Conservation (phyloP, 2,329 filamentous ascomycete species). For the Shiraia sp. region DNA sequence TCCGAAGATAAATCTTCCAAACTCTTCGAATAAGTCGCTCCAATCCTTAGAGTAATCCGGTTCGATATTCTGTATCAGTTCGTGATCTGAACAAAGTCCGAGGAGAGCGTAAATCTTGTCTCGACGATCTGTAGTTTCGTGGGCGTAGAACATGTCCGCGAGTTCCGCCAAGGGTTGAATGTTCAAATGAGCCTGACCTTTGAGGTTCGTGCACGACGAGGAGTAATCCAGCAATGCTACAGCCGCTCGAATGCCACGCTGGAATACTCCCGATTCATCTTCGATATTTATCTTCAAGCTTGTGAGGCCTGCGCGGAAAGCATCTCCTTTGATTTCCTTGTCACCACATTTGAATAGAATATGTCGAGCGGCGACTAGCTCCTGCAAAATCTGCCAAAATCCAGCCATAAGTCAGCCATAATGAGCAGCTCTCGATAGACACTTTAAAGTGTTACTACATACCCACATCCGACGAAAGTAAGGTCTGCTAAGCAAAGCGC, state of each 20-base stretch:
- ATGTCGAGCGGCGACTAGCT: not conserved
- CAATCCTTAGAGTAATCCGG: conserved; percentile 8
- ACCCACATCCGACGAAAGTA: not conserved
- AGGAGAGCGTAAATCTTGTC: conserved; percentile 13
- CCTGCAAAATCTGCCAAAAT: not conserved
- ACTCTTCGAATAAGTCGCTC: not conserved
- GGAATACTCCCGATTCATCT: not conserved
- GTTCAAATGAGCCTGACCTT: not conserved
- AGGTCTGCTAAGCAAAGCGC: not conserved
- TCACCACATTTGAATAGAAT: not conserved
- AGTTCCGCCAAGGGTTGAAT: conserved; percentile 5
- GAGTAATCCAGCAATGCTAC: not conserved
- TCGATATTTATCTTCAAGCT: not conserved
- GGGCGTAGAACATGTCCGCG: conserved; percentile 11
- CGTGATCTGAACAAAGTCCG: conserved; percentile 7
- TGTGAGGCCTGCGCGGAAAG: not conserved
- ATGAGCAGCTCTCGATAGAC: not conserved
- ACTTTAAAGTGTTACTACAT: not conserved
- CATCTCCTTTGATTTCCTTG: not conserved
- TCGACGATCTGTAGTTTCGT: conserved; percentile 6
- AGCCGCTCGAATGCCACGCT: not conserved
- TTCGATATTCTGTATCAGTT: not conserved
- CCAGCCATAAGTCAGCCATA: not conserved
- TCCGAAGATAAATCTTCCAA: not conserved
- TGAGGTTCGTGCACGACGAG: not conserved